Evolutionary conservation across 441 rosid species (phyloP).

Genomic region (Geranium incanum): DNA sequence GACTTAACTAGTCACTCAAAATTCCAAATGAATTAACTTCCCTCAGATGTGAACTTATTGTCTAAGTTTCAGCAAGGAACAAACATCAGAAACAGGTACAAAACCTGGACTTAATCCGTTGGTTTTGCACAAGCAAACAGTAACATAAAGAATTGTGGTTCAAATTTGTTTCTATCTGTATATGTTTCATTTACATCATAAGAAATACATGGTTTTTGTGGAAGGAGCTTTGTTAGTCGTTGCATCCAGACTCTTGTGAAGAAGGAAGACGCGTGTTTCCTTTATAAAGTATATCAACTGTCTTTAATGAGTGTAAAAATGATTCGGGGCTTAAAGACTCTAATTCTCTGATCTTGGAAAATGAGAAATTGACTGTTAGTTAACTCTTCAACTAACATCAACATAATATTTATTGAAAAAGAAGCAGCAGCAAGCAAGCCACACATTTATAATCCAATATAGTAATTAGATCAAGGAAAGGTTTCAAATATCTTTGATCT

Average conservation of each 20-base stretch:
- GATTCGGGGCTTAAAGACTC: background rate
- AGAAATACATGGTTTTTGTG: background rate
- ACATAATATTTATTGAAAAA: background rate
- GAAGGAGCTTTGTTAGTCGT: background rate
- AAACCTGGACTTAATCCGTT: background rate
- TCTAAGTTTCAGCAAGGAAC: constrained; percentile 2
- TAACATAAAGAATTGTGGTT: background rate
- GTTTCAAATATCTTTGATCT: background rate
- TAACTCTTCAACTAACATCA: background rate
- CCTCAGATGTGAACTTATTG: background rate
- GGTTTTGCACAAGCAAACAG: background rate
- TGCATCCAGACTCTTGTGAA: background rate
- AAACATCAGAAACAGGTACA: constrained; percentile 1
- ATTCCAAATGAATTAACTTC: too few relatives aligned
- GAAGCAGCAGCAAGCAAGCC: background rate
- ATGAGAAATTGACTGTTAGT: background rate
- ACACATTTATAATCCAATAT: background rate
- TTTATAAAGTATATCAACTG: background rate
- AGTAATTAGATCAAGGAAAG: constrained; percentile 3
- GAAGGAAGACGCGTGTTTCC: background rate
- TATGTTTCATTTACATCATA: background rate
- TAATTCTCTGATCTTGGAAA: background rate
- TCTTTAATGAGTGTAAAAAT: background rate
- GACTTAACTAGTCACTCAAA: too few relatives aligned
- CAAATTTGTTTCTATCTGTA: background rate